Evolutionary conservation across 2,329 filamentous ascomycete species (phyloP).

Genomic region (Chaetomium strumarium): DNA sequence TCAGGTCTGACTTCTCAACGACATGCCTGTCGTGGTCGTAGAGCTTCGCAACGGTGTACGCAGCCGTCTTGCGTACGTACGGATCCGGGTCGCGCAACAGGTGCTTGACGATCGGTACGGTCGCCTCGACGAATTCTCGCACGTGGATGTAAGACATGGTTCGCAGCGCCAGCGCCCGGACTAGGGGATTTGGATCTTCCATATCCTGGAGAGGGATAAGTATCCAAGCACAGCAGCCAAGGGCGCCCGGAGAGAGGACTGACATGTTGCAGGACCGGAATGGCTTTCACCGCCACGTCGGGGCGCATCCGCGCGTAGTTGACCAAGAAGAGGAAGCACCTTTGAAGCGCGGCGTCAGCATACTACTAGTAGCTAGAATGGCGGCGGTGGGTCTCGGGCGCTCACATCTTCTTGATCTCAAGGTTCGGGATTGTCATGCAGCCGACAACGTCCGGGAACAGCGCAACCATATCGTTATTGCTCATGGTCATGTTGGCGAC

Average conservation of each 20-base stretch:
- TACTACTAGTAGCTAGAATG: slow-evolving; percentile 27
- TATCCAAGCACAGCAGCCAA: not conserved
- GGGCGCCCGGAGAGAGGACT: slow-evolving; percentile 22
- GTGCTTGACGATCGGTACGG: slow-evolving; percentile 74
- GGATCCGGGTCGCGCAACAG: slow-evolving; percentile 83
- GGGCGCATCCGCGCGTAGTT: slow-evolving; percentile 95
- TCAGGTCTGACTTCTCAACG: slow-evolving; percentile 86
- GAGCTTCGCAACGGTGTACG: slow-evolving; percentile 92
- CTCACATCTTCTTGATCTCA: slow-evolving; percentile 99
- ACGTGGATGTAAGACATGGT: slow-evolving; percentile 99
- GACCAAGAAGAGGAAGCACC: slow-evolving; percentile 96
- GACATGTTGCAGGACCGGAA: slow-evolving; percentile 79
- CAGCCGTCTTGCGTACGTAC: slow-evolving; percentile 95
- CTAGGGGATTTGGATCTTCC: slow-evolving; percentile 86
- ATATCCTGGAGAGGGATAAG: slow-evolving; percentile 61
- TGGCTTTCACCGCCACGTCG: slow-evolving; percentile 86
- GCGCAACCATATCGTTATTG: slow-evolving; percentile 98
- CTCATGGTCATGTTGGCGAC: slow-evolving; percentile 99
- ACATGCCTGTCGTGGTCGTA: slow-evolving; percentile 92
- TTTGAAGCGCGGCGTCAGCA: slow-evolving; percentile 33
- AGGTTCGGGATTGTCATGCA: slow-evolving; percentile 94
- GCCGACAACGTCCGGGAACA: slow-evolving; percentile 90
- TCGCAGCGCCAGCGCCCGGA: slow-evolving; percentile 83
- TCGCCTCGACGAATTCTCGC: slow-evolving; percentile 88
- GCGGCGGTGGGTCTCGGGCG: slow-evolving; percentile 1